A percentile compares a stretch with the other conserved stretches of the same genome.
Conservation (phyloP, 306 rosid genomes). For the Canavalia ensiformis region DNA sequence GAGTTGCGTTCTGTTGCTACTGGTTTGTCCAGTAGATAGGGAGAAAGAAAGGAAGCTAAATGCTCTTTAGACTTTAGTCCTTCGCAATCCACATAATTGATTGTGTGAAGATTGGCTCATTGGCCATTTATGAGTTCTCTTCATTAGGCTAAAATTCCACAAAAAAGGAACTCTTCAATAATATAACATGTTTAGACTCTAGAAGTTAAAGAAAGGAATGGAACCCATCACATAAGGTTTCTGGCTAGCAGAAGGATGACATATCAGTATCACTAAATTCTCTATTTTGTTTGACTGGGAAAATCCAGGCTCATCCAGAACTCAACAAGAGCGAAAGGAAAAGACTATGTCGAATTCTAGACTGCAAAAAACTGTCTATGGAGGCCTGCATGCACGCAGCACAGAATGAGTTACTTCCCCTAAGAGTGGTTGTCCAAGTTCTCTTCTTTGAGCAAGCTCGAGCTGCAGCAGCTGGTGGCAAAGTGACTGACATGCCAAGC, state of each 20-base stretch:
- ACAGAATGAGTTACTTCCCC: conserved; percentile 87
- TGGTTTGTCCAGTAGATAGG: background rate
- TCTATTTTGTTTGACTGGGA: conserved; percentile 6
- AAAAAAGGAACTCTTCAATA: background rate
- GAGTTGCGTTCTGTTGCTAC: conserved; percentile 6
- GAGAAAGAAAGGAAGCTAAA: conserved; percentile 15
- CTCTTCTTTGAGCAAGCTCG: conserved; percentile 92
- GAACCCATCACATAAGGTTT: too few species aligned
- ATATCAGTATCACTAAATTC: conserved; percentile 26
- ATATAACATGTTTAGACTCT: background rate
- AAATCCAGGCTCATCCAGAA: conserved; percentile 79
- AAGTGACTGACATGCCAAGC: conserved; percentile 77
- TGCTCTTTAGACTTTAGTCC: background rate
- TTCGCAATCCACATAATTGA: background rate
- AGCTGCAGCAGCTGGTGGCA: conserved; percentile 72
- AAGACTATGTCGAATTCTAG: conserved; percentile 76
- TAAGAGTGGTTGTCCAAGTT: conserved; percentile 89
- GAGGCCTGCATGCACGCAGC: conserved; percentile 96
- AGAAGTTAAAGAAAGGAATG: too few species aligned
- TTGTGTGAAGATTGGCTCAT: background rate
- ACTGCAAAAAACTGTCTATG: conserved; percentile 85
- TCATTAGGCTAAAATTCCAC: background rate
- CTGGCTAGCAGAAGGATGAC: background rate
- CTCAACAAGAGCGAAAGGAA: conserved; percentile 87
- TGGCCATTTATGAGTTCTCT: background rate